Evolutionary conservation across 192 early-diverging fungal species (phyloP).

Genomic region (Coemansia sp.): DNA sequence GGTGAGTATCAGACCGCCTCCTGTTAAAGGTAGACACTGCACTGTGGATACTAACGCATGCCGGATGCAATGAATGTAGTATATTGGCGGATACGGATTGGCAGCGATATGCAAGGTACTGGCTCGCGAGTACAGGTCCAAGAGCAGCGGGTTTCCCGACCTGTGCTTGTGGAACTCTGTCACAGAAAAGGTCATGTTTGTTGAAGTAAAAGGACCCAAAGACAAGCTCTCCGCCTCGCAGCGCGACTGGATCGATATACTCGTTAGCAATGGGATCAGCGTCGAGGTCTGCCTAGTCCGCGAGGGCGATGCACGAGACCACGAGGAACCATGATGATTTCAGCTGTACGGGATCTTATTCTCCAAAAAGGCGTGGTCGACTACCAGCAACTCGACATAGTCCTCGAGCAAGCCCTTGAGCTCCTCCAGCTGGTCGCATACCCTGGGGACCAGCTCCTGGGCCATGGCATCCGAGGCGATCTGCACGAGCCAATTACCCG

Average conservation of each 20-base stretch:
- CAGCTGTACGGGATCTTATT: conserved; percentile 49
- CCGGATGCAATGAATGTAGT: conserved; percentile 36
- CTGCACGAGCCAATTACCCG: conserved; percentile 64
- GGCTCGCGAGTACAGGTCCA: conserved; percentile 62
- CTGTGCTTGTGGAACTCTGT: conserved; percentile 66
- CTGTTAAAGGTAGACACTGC: neutral
- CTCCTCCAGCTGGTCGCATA: conserved; percentile 53
- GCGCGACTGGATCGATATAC: conserved; percentile 67
- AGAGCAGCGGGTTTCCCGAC: conserved; percentile 67
- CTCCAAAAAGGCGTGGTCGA: conserved; percentile 53
- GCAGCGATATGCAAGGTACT: conserved; percentile 59
- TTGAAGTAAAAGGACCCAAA: conserved; percentile 69
- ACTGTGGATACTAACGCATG: neutral
- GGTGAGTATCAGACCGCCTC: conserved; percentile 13
- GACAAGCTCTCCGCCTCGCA: conserved; percentile 69
- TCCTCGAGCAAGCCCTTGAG: conserved; percentile 55
- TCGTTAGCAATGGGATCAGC: conserved; percentile 52
- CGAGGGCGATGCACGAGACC: conserved; percentile 31
- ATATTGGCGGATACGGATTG: conserved; percentile 57
- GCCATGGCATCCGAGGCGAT: conserved; percentile 52
- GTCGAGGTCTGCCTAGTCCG: conserved; percentile 66
- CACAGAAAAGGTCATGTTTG: conserved; percentile 57
- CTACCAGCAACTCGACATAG: conserved; percentile 55
- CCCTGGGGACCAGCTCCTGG: conserved; percentile 52
- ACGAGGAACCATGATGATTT: neutral